phyloP scores from a whole-genome alignment of 306 rosid genomes.

The Quercus wislizeni region DNA sequence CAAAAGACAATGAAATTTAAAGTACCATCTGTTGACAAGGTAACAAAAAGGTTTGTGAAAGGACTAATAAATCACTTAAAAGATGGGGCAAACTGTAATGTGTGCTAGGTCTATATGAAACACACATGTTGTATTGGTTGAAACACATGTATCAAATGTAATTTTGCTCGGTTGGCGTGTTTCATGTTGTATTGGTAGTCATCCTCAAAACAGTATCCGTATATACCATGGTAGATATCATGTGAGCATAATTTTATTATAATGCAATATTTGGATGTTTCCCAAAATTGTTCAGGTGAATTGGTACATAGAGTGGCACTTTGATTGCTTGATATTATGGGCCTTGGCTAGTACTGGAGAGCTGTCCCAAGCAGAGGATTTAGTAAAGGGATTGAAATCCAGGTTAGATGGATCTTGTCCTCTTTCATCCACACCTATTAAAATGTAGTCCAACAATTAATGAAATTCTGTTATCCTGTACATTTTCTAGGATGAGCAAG shows the following conservation, averaged over 20 bases:
- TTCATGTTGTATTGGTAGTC: neutral
- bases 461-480: constrained; percentile 21
- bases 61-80: neutral
- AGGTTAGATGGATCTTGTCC: constrained; percentile 45
- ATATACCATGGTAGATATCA: neutral
- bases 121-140: neutral
- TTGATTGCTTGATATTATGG: constrained; percentile 67
- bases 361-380: constrained; percentile 57
- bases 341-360: constrained; percentile 61
- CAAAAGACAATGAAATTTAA: neutral
- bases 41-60: neutral
- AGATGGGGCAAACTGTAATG: neutral
- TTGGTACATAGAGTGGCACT: constrained; percentile 84
- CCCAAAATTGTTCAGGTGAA: constrained; percentile 41
- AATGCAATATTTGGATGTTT: constrained; percentile 13
- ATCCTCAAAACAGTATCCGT: neutral
- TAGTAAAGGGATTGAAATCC: constrained; percentile 60
- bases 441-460: neutral
- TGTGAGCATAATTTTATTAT: neutral
- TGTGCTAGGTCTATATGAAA: neutral
- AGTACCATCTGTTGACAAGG: neutral
- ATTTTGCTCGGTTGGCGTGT: neutral
- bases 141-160: neutral
- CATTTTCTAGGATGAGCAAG: constrained; percentile 52
- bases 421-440: neutral